Conservation (phyloP, 2,329 filamentous ascomycete species). For the Cadophora luteo-olivacea region DNA sequence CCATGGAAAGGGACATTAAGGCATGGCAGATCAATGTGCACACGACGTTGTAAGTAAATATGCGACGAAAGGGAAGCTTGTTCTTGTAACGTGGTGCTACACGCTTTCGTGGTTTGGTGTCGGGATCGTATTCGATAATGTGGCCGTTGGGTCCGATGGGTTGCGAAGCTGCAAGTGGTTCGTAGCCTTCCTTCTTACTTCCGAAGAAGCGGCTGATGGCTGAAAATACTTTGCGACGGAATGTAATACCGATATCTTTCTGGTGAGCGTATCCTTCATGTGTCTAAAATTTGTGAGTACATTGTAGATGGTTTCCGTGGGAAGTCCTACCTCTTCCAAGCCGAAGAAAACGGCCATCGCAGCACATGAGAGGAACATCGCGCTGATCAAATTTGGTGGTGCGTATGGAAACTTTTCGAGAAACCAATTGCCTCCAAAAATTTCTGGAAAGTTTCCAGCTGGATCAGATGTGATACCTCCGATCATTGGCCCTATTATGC, state of each 20-base stretch:
- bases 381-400: conserved; percentile 51
- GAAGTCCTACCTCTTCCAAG: conserved; percentile 43
- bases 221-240: conserved; percentile 34
- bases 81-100: conserved; percentile 40
- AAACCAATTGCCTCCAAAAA: conserved; percentile 50
- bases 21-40: conserved; percentile 58
- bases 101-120: conserved; percentile 35
- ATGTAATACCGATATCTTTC: conserved; percentile 40
- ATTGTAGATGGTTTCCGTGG: not conserved
- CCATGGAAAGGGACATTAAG: conserved; percentile 65
- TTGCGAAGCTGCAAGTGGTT: conserved; percentile 1
- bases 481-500: conserved; percentile 51
- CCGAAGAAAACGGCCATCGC: conserved; percentile 46
- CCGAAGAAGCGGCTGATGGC: conserved; percentile 29
- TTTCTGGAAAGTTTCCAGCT: conserved; percentile 46
- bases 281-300: conserved; percentile 43
- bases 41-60: conserved; percentile 48
- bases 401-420: conserved; percentile 52
- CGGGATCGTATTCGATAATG: conserved; percentile 20
- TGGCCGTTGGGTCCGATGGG: conserved; percentile 12
- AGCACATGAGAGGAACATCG: conserved; percentile 44
- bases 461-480: conserved; percentile 55
- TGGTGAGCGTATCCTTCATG: conserved; percentile 45
- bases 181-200: conserved; percentile 20
- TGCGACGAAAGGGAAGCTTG: conserved; percentile 55